Evolutionary conservation across 1,284 basidiomycete species (phyloP), one percentile per base, ranked within the genome.

Genomic region (Phlebopus sp.): DNA sequence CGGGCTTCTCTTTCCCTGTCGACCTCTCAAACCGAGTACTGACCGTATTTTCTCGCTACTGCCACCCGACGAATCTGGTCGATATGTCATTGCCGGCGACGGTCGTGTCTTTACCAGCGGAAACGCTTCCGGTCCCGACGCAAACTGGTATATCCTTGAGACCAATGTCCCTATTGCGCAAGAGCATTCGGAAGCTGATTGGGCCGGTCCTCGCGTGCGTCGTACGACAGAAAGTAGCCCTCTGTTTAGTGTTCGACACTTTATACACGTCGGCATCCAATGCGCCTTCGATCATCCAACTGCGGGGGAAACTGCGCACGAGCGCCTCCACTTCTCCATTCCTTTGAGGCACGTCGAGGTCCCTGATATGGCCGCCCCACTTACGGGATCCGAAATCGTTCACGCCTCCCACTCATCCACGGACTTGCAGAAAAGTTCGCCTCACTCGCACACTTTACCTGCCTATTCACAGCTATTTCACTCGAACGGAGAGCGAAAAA

Each of bases 401-500:
- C 42, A 35, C 39, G 53, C 29, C 34, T 51, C 35, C 38, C 47
- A 47, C 42, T 25, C 17, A 37, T 15, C 23, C 9, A 56, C 44
- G 49, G 58, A 58, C 36, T 27, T 34, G n/a, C 46, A 27, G 29
- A 56, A 47, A 35, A 59, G 50, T 52, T 45, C 52, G 45, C 67
- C 67, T 14, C 70, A 68, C 51, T 56, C 71, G 6, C 68, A 69
- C 10, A 66, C 62, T 23, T 77, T 90, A 13, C 89, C 88, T 2
- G 76, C 82, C 4, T 91, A 91, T 60, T 86, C 84, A 2, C 84
- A 88, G 51, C 72, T 91, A 15, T 91, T 82, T 64, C 69, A 90
- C 58, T 59, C 72, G 18, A 85, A 87, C 55, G 88, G 89, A 15
- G 81, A 87, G 48, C 74, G 76, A 44, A 85, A 80, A 65, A 72